phyloP scores from a whole-genome alignment of 2,329 filamentous ascomycete species.

The Fusarium ambrosium region DNA sequence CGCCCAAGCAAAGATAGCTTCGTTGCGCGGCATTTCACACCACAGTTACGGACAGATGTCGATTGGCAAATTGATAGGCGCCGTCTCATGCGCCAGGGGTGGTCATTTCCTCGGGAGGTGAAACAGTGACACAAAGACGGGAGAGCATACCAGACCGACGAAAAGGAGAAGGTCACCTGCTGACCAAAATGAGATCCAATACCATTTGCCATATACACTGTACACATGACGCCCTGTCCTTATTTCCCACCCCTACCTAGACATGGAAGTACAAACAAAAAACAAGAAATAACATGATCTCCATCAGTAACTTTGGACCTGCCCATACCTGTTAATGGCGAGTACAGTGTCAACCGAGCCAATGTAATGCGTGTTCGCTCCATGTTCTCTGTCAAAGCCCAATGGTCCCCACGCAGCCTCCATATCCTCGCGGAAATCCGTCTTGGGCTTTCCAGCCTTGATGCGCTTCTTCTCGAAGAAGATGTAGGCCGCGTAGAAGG shows the following conservation, averaged over 20 bases:
- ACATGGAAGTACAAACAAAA: neutral
- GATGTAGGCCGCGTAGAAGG: conserved; percentile 69
- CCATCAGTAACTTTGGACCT: neutral
- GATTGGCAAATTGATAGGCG: conserved; percentile 1
- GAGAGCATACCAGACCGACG: neutral
- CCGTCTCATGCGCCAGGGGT: neutral
- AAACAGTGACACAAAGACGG: conserved; percentile 14
- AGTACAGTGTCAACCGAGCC: conserved; percentile 21
- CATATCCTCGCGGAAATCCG: conserved; percentile 65
- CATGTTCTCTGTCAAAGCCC: conserved; percentile 45
- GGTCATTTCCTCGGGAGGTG: neutral
- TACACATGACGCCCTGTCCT: neutral
- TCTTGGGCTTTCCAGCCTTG: conserved; percentile 65
- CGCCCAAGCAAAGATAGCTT: no score
- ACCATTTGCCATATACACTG: neutral
- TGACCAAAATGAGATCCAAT: neutral
- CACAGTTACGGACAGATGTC: neutral
- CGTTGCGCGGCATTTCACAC: neutral
- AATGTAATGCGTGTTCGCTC: conserved; percentile 21
- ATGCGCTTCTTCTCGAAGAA: conserved; percentile 72
- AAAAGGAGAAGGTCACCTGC: neutral
- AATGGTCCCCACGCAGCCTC: conserved; percentile 53
- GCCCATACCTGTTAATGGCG: conserved; percentile 40
- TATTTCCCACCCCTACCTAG: neutral
- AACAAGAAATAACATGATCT: neutral